Percentiles rank a stretch among this genome's conserved stretches.
Conservation (phyloP, 1,284 basidiomycete genomes). For the Ceratobasidium sp. region DNA sequence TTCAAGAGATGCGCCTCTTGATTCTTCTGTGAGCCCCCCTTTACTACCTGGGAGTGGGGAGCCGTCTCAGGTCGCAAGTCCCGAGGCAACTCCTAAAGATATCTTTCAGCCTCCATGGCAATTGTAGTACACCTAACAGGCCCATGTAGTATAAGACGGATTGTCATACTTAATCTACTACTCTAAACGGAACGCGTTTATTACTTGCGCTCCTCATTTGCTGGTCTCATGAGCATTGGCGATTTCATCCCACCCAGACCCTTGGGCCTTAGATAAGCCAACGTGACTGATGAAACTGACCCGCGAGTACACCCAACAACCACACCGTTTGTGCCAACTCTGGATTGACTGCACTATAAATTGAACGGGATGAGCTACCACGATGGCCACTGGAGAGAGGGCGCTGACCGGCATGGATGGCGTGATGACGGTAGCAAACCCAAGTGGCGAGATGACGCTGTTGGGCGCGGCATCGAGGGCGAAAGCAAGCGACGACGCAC, state of each 20-base stretch:
- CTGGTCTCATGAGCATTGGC: too few relatives aligned
- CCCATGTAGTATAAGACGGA: too few relatives aligned
- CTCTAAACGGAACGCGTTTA: too few relatives aligned
- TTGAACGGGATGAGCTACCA: neutral
- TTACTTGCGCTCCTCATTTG: too few relatives aligned
- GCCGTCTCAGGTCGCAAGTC: conserved; percentile 25
- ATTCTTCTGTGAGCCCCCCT: neutral
- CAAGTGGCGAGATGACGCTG: conserved; percentile 31
- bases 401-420: conserved; percentile 11
- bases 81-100: conserved; percentile 8
- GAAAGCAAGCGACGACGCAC: conserved; percentile 63
- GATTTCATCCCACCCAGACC: too few relatives aligned
- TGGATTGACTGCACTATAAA: too few relatives aligned
- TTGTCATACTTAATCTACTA: too few relatives aligned
- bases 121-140: too few relatives aligned
- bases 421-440: conserved; percentile 17
- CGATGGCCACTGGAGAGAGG: conserved; percentile 25
- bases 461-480: conserved; percentile 54
- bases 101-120: conserved; percentile 9
- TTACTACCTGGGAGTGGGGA: conserved; percentile 17
- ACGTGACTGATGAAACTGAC: too few relatives aligned
- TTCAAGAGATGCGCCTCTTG: conserved; percentile 14
- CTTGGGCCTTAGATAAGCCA: too few relatives aligned
- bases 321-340: too few relatives aligned
- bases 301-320: too few relatives aligned